A percentile compares a stretch with the other conserved stretches of the same genome.
Evolutionary conservation across 768 basidiomycete genomes (phyloP).

Genomic region (Pisolithus marmoratus): DNA sequence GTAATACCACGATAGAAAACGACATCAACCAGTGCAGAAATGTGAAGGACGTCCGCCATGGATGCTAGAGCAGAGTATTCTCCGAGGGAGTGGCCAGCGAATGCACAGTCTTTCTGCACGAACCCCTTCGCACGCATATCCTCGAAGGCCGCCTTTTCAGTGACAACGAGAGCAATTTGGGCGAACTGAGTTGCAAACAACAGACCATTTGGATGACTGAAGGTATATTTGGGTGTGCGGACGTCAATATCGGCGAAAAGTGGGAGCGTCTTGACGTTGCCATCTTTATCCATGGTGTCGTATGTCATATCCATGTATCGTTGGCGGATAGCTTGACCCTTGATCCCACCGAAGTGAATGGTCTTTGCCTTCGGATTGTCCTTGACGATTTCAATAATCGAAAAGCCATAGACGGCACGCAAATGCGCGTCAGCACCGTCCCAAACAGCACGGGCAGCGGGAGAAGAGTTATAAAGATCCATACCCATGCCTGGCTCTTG

Average conservation of each 20-base stretch:
- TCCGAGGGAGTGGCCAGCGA: slow-evolving; percentile 97
- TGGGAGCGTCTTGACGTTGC: slow-evolving; percentile 91
- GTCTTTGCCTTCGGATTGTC: slow-evolving; percentile 98
- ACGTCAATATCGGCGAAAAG: slow-evolving; percentile 94
- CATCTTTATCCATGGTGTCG: slow-evolving; percentile 94
- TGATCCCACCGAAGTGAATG: slow-evolving; percentile 98
- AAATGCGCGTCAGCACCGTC: slow-evolving; percentile 93
- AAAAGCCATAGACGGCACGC: slow-evolving; percentile 94
- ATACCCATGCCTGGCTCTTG: slow-evolving; percentile 99
- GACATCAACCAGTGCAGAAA: slow-evolving; percentile 93
- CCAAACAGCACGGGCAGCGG: slow-evolving; percentile 96
- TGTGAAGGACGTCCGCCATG: slow-evolving; percentile 93
- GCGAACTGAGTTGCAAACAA: slow-evolving; percentile 98
- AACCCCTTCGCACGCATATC: slow-evolving; percentile 97
- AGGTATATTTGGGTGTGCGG: slow-evolving; percentile 96
- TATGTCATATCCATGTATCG: slow-evolving; percentile 99
- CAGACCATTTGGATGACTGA: slow-evolving; percentile 91
- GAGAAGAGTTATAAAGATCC: slow-evolving; percentile 91
- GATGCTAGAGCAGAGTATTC: slow-evolving; percentile 98
- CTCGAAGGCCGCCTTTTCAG: slow-evolving; percentile 97
- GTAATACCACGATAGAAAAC: slow-evolving; percentile 99
- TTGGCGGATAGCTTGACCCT: slow-evolving; percentile 95
- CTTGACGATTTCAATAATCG: slow-evolving; percentile 97
- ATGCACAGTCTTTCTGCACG: slow-evolving; percentile 86
- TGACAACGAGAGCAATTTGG: slow-evolving; percentile 96